Conservation (phyloP, 73 alveolate genomes). For the Paramecium sexaurelia region DNA sequence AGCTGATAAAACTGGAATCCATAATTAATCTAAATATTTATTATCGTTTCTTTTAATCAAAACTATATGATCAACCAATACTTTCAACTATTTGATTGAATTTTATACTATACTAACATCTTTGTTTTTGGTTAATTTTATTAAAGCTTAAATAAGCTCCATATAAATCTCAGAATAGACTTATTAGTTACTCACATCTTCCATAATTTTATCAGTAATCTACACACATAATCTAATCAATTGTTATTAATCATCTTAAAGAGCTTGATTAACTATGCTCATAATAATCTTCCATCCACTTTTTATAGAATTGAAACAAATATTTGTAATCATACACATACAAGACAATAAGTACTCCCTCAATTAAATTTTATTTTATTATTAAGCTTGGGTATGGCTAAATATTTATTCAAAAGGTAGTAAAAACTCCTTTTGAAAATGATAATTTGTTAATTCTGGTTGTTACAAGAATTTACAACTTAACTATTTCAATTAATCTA, state of each 20-base stretch:
- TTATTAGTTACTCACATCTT: slow-evolving; percentile 5
- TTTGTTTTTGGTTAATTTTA: slow-evolving; percentile 56
- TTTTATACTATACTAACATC: slow-evolving; percentile 40
- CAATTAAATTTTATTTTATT: background rate
- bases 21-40: slow-evolving; percentile 9
- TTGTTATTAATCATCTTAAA: slow-evolving; percentile 48
- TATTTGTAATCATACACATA: slow-evolving; percentile 59
- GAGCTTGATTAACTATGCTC: slow-evolving; percentile 61
- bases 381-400: slow-evolving; percentile 15
- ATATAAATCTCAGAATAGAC: slow-evolving; percentile 42
- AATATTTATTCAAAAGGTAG: slow-evolving; percentile 82
- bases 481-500: slow-evolving; percentile 86
- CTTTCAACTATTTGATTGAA: slow-evolving; percentile 6
- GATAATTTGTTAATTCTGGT: slow-evolving; percentile 79
- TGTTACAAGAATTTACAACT: slow-evolving; percentile 77
- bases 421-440: slow-evolving; percentile 83
- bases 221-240: slow-evolving; percentile 37
- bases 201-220: slow-evolving; percentile 64
- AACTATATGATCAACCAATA: slow-evolving; percentile 31
- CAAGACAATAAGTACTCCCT: slow-evolving; percentile 58
- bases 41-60: slow-evolving; percentile 18
- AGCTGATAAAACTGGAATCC: slow-evolving; percentile 59
- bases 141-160: slow-evolving; percentile 65
- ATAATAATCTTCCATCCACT: slow-evolving; percentile 68
- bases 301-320: slow-evolving; percentile 15